Conservation (phyloP, 2,329 filamentous ascomycete species). For the Aureobasidium mangrovei region DNA sequence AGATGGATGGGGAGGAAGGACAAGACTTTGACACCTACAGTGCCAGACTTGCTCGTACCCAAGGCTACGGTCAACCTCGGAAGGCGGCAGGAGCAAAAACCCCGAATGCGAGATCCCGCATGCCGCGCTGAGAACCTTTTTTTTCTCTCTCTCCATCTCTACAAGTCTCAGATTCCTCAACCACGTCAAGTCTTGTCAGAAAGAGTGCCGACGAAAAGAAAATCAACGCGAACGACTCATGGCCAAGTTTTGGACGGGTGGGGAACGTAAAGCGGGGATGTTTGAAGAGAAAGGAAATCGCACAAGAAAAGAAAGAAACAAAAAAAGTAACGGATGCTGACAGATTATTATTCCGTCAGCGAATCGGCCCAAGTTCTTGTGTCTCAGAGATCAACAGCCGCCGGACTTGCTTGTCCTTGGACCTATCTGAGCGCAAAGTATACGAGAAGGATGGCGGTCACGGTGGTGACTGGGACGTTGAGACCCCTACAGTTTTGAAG, state of each 20-base stretch:
- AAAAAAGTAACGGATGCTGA: neutral
- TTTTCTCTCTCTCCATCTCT: neutral
- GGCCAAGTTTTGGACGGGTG: constrained; percentile 5
- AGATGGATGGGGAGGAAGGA: neutral
- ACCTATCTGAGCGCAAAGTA: neutral
- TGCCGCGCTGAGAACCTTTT: neutral
- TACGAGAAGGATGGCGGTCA: neutral
- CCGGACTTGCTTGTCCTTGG: constrained; percentile 1
- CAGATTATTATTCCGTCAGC: neutral
- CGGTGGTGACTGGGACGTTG: constrained; percentile 6
- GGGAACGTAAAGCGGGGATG: constrained; percentile 2
- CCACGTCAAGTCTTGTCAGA: too few species aligned
- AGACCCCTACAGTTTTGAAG: neutral
- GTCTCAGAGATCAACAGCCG: constrained; percentile 12
- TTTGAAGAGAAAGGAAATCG: neutral
- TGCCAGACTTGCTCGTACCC: neutral
- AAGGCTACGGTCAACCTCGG: neutral
- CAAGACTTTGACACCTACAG: neutral
- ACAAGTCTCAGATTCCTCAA: too few species aligned
- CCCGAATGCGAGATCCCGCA: neutral
- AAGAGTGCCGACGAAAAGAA: neutral
- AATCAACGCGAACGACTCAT: neutral
- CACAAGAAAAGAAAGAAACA: neutral
- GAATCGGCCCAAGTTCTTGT: constrained; percentile 9
- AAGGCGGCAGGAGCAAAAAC: neutral